Conservation (phyloP, 2,329 filamentous ascomycete genomes). For the Neobulgaria alba region DNA sequence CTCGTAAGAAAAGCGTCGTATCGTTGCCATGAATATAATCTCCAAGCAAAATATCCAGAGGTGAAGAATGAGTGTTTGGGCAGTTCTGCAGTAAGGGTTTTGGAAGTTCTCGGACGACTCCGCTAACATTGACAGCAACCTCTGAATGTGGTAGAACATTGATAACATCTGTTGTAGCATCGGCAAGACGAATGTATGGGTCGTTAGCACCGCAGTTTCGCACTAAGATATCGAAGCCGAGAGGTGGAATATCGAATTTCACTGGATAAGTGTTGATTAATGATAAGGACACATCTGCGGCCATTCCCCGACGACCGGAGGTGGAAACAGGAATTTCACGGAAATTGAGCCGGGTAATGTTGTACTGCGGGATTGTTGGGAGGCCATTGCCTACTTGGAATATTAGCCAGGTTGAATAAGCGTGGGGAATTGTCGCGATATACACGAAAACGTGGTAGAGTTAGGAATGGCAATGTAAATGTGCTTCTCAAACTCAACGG, state of each 20-base stretch:
- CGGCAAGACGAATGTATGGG: conserved; percentile 68
- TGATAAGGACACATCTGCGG: conserved; percentile 66
- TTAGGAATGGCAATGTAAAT: too few species aligned
- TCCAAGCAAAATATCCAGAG: conserved; percentile 72
- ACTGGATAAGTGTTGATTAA: conserved; percentile 73
- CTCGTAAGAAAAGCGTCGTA: conserved; percentile 75
- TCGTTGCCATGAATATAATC: conserved; percentile 74
- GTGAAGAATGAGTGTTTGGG: conserved; percentile 69
- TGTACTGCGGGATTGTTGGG: conserved; percentile 71
- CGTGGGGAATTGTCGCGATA: too few species aligned
- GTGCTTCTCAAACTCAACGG: not conserved
- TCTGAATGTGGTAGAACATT: conserved; percentile 59
- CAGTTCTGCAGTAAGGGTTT: conserved; percentile 64
- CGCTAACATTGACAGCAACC: conserved; percentile 61
- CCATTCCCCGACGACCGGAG: conserved; percentile 51
- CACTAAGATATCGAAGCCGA: conserved; percentile 79
- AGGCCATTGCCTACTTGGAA: conserved; percentile 50
- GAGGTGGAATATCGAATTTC: conserved; percentile 64
- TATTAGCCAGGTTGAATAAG: conserved; percentile 17
- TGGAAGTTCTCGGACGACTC: conserved; percentile 65
- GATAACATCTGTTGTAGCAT: conserved; percentile 60
- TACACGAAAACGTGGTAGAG: too few species aligned
- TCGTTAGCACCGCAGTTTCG: conserved; percentile 68
- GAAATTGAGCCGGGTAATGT: conserved; percentile 73
- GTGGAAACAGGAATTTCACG: conserved; percentile 55